Base-by-base conservation (phyloP, 352 stramenopile species). In the Blastocystis hominis region DNA sequence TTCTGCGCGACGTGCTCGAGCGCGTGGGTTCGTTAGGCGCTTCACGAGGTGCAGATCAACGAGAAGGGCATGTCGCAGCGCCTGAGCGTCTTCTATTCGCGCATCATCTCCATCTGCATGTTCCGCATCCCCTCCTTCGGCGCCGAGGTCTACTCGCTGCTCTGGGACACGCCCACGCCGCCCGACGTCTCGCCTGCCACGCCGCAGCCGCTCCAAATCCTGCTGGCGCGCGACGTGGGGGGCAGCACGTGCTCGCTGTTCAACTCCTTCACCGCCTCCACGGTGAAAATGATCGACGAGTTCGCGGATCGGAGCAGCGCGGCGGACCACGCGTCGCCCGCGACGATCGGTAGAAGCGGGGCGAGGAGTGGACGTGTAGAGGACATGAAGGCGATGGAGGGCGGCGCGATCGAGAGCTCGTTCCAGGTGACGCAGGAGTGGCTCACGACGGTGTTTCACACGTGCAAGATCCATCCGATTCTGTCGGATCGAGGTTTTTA, bases 81-180 rank as follows among this genome's bases (percentile, higher is more conserved):
- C 15, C 54, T 87, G 38, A 75, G 53, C n/a, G 77, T 87, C 5
- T 87, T 75, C 55, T 78, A 46, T 47, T 75, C 77, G 44, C 77
- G 77, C 24, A 87, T 87, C 50, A 87, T 87, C 24, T 87, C 77
- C 30, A 75, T 87, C 38, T 61, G 56, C 53, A 87, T 87, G 77
- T 87, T 87, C 40, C 77, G 77, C 3, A 66, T 87, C 38, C 77
- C 77, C 30, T 78, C 62, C 47, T 87, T 87, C 44, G 77, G 77
- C 47, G 54, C 46, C 38, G 62, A 87, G 55, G 66, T 87, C 36
- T 75, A 75, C 53, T 55, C 40, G 6, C 24, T 75, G 36, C 50
- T 87, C 3, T 87, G 77, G 77, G 66, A 87, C 0, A 77, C 44
- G 10, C 30, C 30, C 47, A 15, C 40, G 6, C 30, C 62, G 10